These are phyloP conservation scores for Asterella californica DNA, from an alignment of 225 moss, liverwort and hornwort species.

Conservation along the genomic window DNA sequence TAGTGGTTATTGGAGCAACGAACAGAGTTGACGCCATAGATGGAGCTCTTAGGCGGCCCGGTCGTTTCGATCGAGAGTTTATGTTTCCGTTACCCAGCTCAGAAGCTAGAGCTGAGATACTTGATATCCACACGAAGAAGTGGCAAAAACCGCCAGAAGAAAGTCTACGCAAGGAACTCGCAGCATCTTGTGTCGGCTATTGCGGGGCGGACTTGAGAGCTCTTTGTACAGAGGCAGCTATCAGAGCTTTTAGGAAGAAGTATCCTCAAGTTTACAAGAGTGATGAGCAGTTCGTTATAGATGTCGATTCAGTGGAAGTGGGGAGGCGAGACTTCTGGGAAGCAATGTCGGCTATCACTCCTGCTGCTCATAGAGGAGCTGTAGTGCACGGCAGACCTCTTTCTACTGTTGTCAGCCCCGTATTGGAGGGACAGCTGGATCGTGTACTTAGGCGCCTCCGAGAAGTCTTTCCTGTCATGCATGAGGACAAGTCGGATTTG, in stretches of 20 bases:
- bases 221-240: conserved; percentile 74
- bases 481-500: conserved; percentile 29
- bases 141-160: conserved; percentile 75
- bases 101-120: conserved; percentile 71
- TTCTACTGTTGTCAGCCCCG: conserved; percentile 55
- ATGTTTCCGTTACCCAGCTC: conserved; percentile 65
- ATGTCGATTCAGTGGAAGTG: conserved; percentile 79
- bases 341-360: conserved; percentile 69
- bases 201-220: conserved; percentile 81
- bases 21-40: conserved; percentile 75
- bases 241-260: conserved; percentile 63
- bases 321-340: conserved; percentile 75
- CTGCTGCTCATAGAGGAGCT: conserved; percentile 76
- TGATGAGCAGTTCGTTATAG: conserved; percentile 84
- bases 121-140: conserved; percentile 73
- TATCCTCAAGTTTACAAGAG: conserved; percentile 83
- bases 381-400: conserved; percentile 71
- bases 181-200: conserved; percentile 72
- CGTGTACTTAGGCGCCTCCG: conserved; percentile 50
- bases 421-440: conserved; percentile 63
- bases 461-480: conserved; percentile 59
- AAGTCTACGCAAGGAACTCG: conserved; percentile 63
- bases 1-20: conserved; percentile 75
- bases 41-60: conserved; percentile 66
- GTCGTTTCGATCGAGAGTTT: conserved; percentile 72